A percentile compares a stretch with the other conserved stretches of the same genome.
phyloP scores from a whole-genome alignment of 306 rosid genomes.

The Phaseolus lunatus region DNA sequence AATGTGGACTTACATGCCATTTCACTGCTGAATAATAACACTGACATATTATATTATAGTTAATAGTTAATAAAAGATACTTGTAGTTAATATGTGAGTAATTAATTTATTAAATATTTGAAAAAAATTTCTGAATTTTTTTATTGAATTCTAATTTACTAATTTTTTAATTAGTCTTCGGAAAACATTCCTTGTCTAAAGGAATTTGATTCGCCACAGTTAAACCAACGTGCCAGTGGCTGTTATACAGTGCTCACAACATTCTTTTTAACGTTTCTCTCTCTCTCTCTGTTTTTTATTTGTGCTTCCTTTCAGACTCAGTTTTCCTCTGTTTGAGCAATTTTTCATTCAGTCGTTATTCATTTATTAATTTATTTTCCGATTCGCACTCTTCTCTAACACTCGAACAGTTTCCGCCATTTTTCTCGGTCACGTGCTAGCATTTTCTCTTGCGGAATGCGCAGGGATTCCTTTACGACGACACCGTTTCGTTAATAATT shows the following conservation, averaged over 20 bases:
- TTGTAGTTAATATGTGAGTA: too few relatives aligned
- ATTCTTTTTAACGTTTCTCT: neutral
- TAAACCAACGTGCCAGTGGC: neutral
- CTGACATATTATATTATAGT: too few relatives aligned
- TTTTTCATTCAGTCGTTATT: neutral
- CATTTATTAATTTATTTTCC: neutral
- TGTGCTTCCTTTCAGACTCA: neutral
- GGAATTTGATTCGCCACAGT: constrained; percentile 4
- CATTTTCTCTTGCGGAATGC: constrained; percentile 40
- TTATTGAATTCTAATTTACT: neutral
- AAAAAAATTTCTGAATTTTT: too few relatives aligned
- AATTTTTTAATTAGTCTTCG: neutral
- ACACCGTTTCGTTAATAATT: constrained; percentile 16
- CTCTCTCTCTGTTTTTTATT: neutral
- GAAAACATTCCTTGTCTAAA: neutral
- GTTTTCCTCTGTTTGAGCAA: neutral
- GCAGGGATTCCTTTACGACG: constrained; percentile 36
- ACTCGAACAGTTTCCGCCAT: constrained; percentile 33
- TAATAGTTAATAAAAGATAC: too few relatives aligned
- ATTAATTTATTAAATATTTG: too few relatives aligned
- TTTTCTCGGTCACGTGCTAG: constrained; percentile 40
- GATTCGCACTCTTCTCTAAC: constrained; percentile 30
- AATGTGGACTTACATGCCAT: too few relatives aligned
- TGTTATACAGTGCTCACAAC: neutral
- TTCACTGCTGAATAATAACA: too few relatives aligned